Base-by-base conservation (phyloP, 2,329 filamentous ascomycete genomes). In the Tolypocladium inflatum region DNA sequence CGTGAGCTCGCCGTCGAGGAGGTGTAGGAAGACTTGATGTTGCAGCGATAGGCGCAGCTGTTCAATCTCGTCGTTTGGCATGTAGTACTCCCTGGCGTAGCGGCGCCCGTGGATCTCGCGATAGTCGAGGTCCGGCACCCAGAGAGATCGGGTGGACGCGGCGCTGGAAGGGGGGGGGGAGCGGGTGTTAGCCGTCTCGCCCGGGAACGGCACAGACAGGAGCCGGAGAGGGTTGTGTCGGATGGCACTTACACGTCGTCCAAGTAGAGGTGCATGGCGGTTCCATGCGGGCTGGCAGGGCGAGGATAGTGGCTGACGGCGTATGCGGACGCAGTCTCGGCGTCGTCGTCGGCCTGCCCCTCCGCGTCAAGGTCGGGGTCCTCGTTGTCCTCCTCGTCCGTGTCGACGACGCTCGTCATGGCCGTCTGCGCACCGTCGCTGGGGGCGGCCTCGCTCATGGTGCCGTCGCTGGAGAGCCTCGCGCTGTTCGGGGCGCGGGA, bases 1-100 rank as follows among this genome's bases (percentile, higher is more conserved):
- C 26, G 74, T 78, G 39, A 78, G 66, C 59, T 77, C 73, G 59
- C 74, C 74, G 39, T 76, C 72, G 55, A 80, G 74, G 19, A 77
- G 71, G 57, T 79, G 78, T 7, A 85, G 71, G 64, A 83, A 87
- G 53, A 87, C 80, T 66, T 87, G 83, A 62, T 88, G 84, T 43
- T 83, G 74, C 56, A 88, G 75, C 59, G 81, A 79, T 55, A 86
- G 69, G 48, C 85, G 81, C 52, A 83, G 82, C 68, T 87, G 83
- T 66, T 88, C 85, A 52, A 78, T 71, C 52, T 86, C 81, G 64
- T 88, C 85, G 67, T 86, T 87, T 17, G 85, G 85, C 78, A 87
- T 85, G 67, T 77, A 84, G 65, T 87, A 88, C 39, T 77, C 76
- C 39, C 80, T 75, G 65, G 85, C 85, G 66, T 84, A 86, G 62